Conservation (phyloP, 1,284 basidiomycete species). For the Heterobasidion occidentale region DNA sequence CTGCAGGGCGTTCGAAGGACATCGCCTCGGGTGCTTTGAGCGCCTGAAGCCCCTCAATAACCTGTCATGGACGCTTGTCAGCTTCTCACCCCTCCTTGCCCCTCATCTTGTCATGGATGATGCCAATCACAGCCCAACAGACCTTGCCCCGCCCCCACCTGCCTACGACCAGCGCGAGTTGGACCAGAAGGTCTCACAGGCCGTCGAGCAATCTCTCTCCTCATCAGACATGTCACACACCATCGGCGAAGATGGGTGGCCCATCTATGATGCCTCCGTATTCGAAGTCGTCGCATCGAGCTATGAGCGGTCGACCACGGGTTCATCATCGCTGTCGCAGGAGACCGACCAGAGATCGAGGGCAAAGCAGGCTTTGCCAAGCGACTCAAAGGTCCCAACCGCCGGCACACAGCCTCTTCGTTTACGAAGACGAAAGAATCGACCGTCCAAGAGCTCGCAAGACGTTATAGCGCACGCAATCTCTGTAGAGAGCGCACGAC, state of each 20-base stretch:
- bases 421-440: neutral
- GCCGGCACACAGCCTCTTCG: neutral
- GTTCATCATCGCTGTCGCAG: neutral
- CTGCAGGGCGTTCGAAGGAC: too few relatives aligned
- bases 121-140: constrained; percentile 11
- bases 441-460: neutral
- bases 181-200: constrained; percentile 43
- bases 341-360: neutral
- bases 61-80: neutral
- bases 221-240: neutral
- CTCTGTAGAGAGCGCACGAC: neutral
- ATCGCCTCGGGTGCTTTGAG: too few relatives aligned
- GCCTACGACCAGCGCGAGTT: constrained; percentile 49
- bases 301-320: constrained; percentile 3
- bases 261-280: constrained; percentile 38
- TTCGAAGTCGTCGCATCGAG: constrained; percentile 26
- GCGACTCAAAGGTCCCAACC: neutral
- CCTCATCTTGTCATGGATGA: constrained; percentile 1
- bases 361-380: neutral
- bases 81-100: neutral
- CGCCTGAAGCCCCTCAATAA: too few relatives aligned
- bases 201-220: constrained; percentile 29
- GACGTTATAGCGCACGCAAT: neutral
- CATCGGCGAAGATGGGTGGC: constrained; percentile 36
- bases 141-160: constrained; percentile 26